Evolutionary conservation across 345 rosid species (phyloP).

Genomic region (Boechera retrofracta): DNA sequence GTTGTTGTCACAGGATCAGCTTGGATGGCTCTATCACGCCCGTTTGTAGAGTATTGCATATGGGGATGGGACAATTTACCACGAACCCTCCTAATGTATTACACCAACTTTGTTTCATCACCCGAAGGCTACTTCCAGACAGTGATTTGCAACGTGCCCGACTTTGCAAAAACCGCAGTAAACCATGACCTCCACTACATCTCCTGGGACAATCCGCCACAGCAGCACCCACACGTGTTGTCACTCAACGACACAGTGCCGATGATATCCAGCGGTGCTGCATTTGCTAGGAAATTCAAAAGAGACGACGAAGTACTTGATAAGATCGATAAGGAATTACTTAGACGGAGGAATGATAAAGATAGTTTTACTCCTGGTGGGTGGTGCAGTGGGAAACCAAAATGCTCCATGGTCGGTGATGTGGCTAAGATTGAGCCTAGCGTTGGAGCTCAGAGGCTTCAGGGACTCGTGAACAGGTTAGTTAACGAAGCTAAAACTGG

Average conservation of each 20-base stretch:
- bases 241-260: constrained; percentile 66
- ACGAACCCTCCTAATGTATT: constrained; percentile 89
- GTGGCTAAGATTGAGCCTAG: constrained; percentile 69
- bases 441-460: constrained; percentile 75
- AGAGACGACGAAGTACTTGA: constrained; percentile 64
- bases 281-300: constrained; percentile 88
- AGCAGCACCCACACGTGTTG: constrained; percentile 87
- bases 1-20: constrained; percentile 79
- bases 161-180: constrained; percentile 66
- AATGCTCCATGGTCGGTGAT: constrained; percentile 74
- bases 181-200: constrained; percentile 96
- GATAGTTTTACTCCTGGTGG: constrained; percentile 90
- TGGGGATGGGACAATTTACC: constrained; percentile 99
- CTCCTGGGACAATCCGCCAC: constrained; percentile 94
- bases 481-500: constrained; percentile 52
- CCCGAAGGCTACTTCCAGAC: constrained; percentile 99
- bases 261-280: constrained; percentile 82
- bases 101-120: constrained; percentile 93
- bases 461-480: constrained; percentile 62
- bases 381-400: constrained; percentile 83
- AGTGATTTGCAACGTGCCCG: constrained; percentile 88
- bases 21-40: constrained; percentile 91
- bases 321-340: constrained; percentile 72
- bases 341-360: constrained; percentile 51
- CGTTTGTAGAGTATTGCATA: constrained; percentile 85